Conservation (phyloP, 164 flowering plant species). For the Brasenia schreberi region DNA sequence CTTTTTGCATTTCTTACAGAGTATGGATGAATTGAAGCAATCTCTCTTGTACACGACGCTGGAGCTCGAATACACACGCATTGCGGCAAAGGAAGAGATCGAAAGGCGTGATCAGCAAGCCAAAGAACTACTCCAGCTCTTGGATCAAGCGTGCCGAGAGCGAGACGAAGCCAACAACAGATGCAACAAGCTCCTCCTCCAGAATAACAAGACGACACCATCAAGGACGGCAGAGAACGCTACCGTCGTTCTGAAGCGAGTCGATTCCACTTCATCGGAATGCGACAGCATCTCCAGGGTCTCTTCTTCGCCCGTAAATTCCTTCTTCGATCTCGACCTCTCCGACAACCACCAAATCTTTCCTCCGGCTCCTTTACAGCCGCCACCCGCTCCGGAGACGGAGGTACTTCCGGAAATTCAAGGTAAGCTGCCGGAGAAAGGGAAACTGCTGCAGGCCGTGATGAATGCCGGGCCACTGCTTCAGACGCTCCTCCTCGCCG, state of each 20-base stretch:
- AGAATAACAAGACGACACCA: constrained; percentile 4
- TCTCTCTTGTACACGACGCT: constrained; percentile 27
- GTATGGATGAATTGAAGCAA: constrained; percentile 34
- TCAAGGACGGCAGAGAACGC: constrained; percentile 14
- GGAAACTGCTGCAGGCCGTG: constrained; percentile 58
- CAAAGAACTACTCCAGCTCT: constrained; percentile 25
- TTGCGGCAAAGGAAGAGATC: constrained; percentile 33
- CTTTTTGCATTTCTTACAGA: constrained; percentile 15
- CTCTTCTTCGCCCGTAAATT: constrained; percentile 39
- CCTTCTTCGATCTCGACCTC: constrained; percentile 30
- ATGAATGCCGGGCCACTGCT: constrained; percentile 73
- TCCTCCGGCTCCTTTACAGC: constrained; percentile 2
- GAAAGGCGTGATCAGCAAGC: constrained; percentile 27
- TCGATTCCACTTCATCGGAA: constrained; percentile 55
- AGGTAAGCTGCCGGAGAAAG: constrained; percentile 40
- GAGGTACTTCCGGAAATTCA: constrained; percentile 14
- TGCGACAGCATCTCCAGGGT: constrained; percentile 49
- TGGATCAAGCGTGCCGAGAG: constrained; percentile 38
- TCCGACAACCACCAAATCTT: constrained; percentile 9
- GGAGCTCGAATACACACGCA: constrained; percentile 40
- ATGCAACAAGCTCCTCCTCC: constrained; percentile 24
- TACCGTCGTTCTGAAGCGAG: constrained; percentile 13
- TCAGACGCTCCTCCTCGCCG: constrained; percentile 65
- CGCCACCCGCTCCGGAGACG: constrained; percentile 20
- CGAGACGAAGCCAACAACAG: constrained; percentile 64